Evolutionary conservation across 2,329 filamentous ascomycete species (phyloP).

Genomic region (Hymenoscyphus linearis): DNA sequence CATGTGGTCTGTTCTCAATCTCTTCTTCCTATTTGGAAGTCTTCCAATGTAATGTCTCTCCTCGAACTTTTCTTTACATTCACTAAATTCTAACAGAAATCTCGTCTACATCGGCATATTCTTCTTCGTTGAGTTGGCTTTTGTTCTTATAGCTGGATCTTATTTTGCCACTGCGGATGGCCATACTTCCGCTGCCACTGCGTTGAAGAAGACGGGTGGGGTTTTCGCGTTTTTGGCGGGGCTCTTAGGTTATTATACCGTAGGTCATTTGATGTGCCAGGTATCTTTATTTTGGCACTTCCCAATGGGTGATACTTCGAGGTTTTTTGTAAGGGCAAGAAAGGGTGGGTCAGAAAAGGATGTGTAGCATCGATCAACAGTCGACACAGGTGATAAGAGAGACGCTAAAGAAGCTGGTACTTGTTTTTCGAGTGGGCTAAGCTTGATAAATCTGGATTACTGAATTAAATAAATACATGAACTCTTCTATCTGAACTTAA

Average conservation of each 20-base stretch:
- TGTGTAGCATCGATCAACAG: background rate
- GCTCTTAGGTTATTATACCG: slow-evolving; percentile 42
- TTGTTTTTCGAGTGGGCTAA: no score
- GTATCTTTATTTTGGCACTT: slow-evolving; percentile 35
- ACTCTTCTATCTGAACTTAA: no score
- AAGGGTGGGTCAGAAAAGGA: slow-evolving; percentile 9
- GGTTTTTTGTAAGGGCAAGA: slow-evolving; percentile 34
- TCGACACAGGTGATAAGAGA: no score
- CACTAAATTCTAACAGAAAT: slow-evolving; percentile 29
- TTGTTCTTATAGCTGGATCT: slow-evolving; percentile 38
- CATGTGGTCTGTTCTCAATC: slow-evolving; percentile 43
- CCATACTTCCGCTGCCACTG: slow-evolving; percentile 29
- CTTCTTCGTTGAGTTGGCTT: slow-evolving; percentile 41
- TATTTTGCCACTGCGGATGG: slow-evolving; percentile 44
- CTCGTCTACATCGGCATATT: slow-evolving; percentile 45
- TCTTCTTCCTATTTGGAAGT: slow-evolving; percentile 42
- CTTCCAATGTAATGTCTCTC: slow-evolving; percentile 29
- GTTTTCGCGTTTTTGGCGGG: slow-evolving; percentile 43
- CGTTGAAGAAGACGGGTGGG: slow-evolving; percentile 40
- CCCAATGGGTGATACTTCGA: slow-evolving; percentile 39
- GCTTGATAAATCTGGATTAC: no score
- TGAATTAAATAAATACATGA: no score
- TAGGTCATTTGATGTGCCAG: slow-evolving; percentile 39
- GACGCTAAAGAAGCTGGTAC: no score
- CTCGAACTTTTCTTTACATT: background rate